Percentiles rank a stretch among this genome's conserved stretches.
Evolutionary conservation across 2,329 filamentous ascomycete species (phyloP).

Genomic region (Arthrobotrys musiformis): DNA sequence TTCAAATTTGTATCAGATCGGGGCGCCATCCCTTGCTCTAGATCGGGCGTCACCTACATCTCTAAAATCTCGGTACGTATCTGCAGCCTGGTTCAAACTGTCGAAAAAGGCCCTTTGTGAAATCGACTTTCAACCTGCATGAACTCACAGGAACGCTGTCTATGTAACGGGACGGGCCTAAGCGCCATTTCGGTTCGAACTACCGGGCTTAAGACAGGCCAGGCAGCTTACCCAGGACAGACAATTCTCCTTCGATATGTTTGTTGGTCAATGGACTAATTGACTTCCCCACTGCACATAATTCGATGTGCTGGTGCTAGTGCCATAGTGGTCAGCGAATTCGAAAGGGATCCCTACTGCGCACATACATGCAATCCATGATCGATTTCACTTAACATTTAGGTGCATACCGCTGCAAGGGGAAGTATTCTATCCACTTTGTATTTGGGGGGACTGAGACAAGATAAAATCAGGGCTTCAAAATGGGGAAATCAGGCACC

Average conservation of each 20-base stretch:
- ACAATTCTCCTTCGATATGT: not conserved
- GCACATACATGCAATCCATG: slow-evolving; percentile 29
- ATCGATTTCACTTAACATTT: slow-evolving; percentile 3
- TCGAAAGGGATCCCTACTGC: slow-evolving; percentile 8
- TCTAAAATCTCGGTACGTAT: not conserved
- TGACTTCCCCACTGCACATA: not conserved
- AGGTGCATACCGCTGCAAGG: slow-evolving; percentile 40
- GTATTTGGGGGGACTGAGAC: slow-evolving; percentile 5
- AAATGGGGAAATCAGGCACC: slow-evolving; percentile 32
- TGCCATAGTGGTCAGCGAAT: not conserved
- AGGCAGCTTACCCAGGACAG: not conserved
- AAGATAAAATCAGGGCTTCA: slow-evolving; percentile 14
- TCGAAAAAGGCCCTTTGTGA: not conserved
- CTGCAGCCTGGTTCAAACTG: not conserved
- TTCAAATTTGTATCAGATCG: not conserved
- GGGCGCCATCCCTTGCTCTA: not conserved
- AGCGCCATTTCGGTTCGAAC: slow-evolving; percentile 44
- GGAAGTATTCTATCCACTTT: slow-evolving; percentile 31
- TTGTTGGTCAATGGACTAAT: not conserved
- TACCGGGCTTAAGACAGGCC: not conserved
- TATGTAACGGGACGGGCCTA: slow-evolving; percentile 39
- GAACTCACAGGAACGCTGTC: slow-evolving; percentile 5
- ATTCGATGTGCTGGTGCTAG: no score
- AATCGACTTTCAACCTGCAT: not conserved
- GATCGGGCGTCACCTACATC: not conserved